These are phyloP conservation scores for Blastomyces gilchristii DNA, from an alignment of 2,329 filamentous ascomycete genomes.

Conservation along the genomic window DNA sequence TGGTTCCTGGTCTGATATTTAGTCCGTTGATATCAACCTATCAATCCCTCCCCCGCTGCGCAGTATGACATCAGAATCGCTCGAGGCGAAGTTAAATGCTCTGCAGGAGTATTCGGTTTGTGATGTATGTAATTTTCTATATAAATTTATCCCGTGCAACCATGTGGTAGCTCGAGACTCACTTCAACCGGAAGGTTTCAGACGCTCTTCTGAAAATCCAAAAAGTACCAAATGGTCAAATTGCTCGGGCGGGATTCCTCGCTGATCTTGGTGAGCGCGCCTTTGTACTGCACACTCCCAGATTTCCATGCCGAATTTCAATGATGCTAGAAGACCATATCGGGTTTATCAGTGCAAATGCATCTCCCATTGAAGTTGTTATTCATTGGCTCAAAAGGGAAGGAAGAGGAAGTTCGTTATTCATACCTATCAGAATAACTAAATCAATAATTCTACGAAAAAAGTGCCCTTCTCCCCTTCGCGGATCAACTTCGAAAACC, in stretches of 20 bases:
- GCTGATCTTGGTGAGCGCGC: constrained; percentile 46
- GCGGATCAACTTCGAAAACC: constrained; percentile 20
- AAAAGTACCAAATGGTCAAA: constrained; percentile 27
- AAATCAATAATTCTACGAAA: background rate
- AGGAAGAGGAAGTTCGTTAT: background rate
- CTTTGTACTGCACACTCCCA: background rate
- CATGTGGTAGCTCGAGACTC: background rate
- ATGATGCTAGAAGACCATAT: background rate
- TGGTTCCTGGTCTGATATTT: background rate
- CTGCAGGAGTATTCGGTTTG: constrained; percentile 34
- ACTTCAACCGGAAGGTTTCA: constrained; percentile 43
- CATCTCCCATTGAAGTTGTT: background rate
- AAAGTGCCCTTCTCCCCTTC: constrained; percentile 29
- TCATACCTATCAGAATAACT: background rate
- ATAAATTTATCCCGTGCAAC: background rate
- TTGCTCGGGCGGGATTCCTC: constrained; percentile 56
- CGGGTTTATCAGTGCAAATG: too few species aligned
- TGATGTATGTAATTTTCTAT: constrained; percentile 26
- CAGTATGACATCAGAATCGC: constrained; percentile 23
- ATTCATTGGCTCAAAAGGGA: background rate
- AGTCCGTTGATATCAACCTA: background rate
- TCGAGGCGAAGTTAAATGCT: constrained; percentile 27
- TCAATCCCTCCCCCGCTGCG: background rate
- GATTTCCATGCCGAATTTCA: background rate
- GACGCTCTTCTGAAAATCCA: constrained; percentile 63